Evolutionary conservation across 1,284 basidiomycete genomes (phyloP).

Genomic region (Cryptococcus sp.): DNA sequence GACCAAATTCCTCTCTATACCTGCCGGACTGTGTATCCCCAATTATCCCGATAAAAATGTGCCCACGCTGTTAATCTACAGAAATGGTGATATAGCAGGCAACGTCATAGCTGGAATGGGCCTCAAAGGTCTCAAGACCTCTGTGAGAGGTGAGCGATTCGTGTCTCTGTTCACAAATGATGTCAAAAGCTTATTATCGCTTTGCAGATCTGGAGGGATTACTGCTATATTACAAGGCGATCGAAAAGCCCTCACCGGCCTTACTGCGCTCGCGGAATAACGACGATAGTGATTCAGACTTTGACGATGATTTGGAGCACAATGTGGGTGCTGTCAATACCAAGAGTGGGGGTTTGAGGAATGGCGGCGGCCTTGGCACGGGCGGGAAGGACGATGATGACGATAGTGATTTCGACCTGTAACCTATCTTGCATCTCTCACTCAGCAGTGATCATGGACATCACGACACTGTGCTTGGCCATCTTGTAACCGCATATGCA

Average conservation of each 20-base stretch:
- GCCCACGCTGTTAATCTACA: constrained; percentile 91
- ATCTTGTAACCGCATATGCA: no score
- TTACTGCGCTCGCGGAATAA: constrained; percentile 16
- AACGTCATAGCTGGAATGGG: constrained; percentile 70
- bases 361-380: constrained; percentile 32
- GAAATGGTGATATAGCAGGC: constrained; percentile 82
- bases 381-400: constrained; percentile 33
- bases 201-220: constrained; percentile 46
- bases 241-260: constrained; percentile 43
- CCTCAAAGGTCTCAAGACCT: constrained; percentile 71
- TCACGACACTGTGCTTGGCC: no score
- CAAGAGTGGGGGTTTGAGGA: constrained; percentile 33
- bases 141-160: constrained; percentile 68
- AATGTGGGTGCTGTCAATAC: constrained; percentile 38
- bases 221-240: constrained; percentile 40
- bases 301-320: constrained; percentile 34
- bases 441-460: neutral
- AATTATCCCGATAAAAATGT: constrained; percentile 90
- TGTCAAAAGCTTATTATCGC: no score
- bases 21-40: constrained; percentile 92
- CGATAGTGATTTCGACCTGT: constrained; percentile 52
- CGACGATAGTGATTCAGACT: constrained; percentile 20
- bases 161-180: neutral
- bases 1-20: constrained; percentile 94
- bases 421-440: neutral